These are phyloP conservation scores for Beauveria medogensis DNA, from an alignment of 2,329 filamentous ascomycete genomes.

Conservation along the genomic window DNA sequence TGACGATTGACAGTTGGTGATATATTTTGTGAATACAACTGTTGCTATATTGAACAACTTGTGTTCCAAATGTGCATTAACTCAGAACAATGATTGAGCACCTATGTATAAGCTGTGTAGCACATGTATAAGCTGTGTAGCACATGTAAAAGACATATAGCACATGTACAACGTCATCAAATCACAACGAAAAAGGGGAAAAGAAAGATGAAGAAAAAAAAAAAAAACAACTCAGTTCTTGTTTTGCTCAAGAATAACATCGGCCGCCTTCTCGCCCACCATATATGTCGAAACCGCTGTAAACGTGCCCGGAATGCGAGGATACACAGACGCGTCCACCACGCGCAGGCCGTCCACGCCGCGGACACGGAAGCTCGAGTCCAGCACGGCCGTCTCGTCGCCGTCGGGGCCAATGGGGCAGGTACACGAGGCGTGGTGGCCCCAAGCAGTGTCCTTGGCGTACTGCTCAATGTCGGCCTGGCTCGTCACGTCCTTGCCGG, in stretches of 20 bases:
- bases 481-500: slow-evolving; percentile 13
- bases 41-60: no score
- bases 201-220: neutral
- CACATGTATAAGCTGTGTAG: neutral
- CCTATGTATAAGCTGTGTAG: neutral
- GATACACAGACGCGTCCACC: slow-evolving; percentile 38
- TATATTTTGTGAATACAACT: no score
- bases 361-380: slow-evolving; percentile 39
- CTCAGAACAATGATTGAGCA: no score
- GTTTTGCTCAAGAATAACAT: slow-evolving; percentile 19
- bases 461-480: slow-evolving; percentile 18
- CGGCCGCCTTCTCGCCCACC: slow-evolving; percentile 26
- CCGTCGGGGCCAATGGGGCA: slow-evolving; percentile 25
- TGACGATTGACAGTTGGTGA: no score
- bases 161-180: neutral
- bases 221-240: neutral
- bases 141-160: neutral
- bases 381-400: slow-evolving; percentile 34
- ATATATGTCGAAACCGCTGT: slow-evolving; percentile 25
- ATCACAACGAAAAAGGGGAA: neutral
- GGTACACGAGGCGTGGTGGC: slow-evolving; percentile 26
- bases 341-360: slow-evolving; percentile 38
- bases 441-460: slow-evolving; percentile 24
- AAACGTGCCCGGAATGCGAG: slow-evolving; percentile 25
- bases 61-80: no score